Conservation (phyloP, 495 filamentous ascomycete genomes). For the Staphylotrichum longicolle region DNA sequence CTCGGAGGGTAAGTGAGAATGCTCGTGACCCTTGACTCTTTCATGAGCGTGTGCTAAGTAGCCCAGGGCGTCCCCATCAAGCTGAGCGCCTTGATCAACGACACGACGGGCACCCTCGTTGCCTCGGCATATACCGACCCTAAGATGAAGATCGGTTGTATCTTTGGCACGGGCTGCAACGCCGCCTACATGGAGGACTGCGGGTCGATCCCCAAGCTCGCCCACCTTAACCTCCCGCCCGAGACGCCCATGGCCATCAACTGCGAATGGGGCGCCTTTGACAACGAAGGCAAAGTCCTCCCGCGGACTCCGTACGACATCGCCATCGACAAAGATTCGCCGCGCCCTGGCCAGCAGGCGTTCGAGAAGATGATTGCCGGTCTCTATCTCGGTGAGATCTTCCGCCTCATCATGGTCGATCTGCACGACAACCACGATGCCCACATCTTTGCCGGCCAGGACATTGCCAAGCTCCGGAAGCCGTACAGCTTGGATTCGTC, state of each 20-base stretch:
- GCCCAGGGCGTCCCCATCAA: slow-evolving; percentile 83
- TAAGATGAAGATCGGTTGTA: slow-evolving; percentile 91
- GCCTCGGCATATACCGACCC: slow-evolving; percentile 93
- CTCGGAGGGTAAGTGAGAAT: slow-evolving; percentile 60
- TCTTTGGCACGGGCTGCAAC: slow-evolving; percentile 98
- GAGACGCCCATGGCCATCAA: slow-evolving; percentile 95
- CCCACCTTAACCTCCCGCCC: slow-evolving; percentile 86
- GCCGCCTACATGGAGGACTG: slow-evolving; percentile 96
- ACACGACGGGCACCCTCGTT: slow-evolving; percentile 98
- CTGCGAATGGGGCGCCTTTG: slow-evolving; percentile 98
- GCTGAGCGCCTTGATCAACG: slow-evolving; percentile 90
- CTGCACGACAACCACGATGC: slow-evolving; percentile 72
- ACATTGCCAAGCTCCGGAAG: slow-evolving; percentile 73
- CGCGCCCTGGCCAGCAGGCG: slow-evolving; percentile 89
- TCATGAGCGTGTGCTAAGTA: slow-evolving; percentile 6
- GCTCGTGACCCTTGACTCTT: not conserved
- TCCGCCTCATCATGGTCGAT: slow-evolving; percentile 85
- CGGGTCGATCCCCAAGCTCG: slow-evolving; percentile 90
- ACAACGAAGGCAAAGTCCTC: slow-evolving; percentile 92
- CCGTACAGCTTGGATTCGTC: slow-evolving; percentile 86
- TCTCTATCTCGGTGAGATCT: slow-evolving; percentile 91
- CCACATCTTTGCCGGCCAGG: slow-evolving; percentile 79
- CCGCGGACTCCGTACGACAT: slow-evolving; percentile 83
- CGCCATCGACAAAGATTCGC: slow-evolving; percentile 87
- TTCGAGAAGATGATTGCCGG: slow-evolving; percentile 99